Conservation (phyloP, 371 early-diverging fungal genomes). For the Actinomucor elegans region DNA sequence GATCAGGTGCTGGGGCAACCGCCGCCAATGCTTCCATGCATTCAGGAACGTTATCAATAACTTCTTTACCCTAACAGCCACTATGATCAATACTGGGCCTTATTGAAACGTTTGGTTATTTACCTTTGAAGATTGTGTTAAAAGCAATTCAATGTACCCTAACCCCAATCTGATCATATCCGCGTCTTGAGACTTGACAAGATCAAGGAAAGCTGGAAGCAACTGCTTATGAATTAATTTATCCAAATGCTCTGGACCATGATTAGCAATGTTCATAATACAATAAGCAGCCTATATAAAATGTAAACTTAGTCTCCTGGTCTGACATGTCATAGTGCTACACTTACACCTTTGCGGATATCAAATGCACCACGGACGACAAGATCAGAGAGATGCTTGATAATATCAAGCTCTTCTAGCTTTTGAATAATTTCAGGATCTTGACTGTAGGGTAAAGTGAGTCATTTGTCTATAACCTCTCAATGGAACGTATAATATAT, state of each 20-base stretch:
- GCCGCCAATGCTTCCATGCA: conserved; percentile 30
- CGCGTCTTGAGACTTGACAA: conserved; percentile 27
- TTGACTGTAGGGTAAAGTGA: conserved; percentile 8
- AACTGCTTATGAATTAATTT: conserved; percentile 13
- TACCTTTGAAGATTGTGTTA: conserved; percentile 15
- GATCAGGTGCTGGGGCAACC: conserved; percentile 28
- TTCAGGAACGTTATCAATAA: conserved; percentile 24
- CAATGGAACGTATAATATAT: no score
- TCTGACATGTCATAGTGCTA: no score
- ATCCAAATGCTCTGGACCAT: conserved; percentile 23
- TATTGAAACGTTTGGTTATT: no score
- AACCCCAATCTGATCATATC: conserved; percentile 26
- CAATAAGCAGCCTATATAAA: conserved; percentile 27
- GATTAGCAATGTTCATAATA: conserved; percentile 27
- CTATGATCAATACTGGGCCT: no score
- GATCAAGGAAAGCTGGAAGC: conserved; percentile 19
- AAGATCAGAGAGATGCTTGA: conserved; percentile 55
- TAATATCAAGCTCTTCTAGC: conserved; percentile 50
- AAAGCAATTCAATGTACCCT: conserved; percentile 22
- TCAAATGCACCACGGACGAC: conserved; percentile 59
- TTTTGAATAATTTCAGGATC: conserved; percentile 27
- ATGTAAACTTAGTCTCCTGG: no score
- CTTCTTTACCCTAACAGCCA: conserved; percentile 22
- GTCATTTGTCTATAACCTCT: no score
- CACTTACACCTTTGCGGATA: conserved; percentile 62